Conservation (phyloP, 2,329 filamentous ascomycete genomes). For the Didymella lethalis region DNA sequence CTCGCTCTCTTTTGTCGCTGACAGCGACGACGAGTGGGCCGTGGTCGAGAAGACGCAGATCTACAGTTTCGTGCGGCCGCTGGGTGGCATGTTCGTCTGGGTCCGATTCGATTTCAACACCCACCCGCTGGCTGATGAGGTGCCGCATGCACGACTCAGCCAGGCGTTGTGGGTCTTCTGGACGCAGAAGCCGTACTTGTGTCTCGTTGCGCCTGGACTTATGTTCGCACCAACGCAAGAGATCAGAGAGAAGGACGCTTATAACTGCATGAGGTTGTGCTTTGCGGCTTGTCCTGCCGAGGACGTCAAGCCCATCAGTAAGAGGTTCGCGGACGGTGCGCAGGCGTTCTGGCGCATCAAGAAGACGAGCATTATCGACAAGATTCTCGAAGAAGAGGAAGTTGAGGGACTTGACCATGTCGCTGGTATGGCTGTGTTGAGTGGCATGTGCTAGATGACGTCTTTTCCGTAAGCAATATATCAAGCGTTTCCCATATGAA, state of each 20-base stretch:
- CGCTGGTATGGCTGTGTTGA: constrained; percentile 41
- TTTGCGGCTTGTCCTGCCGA: constrained; percentile 84
- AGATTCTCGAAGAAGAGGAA: constrained; percentile 58
- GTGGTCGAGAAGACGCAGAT: constrained; percentile 77
- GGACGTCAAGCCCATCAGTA: constrained; percentile 68
- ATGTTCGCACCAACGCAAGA: constrained; percentile 76
- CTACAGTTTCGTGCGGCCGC: constrained; percentile 79
- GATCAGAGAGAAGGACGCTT: constrained; percentile 66
- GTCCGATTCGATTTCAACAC: constrained; percentile 72
- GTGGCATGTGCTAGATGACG: constrained; percentile 39
- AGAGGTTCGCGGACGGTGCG: constrained; percentile 72
- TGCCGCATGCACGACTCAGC: constrained; percentile 66
- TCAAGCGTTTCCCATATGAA: too few relatives aligned
- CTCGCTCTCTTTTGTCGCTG: constrained; percentile 43
- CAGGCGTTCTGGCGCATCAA: constrained; percentile 80
- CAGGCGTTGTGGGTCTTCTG: constrained; percentile 75
- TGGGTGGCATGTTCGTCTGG: constrained; percentile 95
- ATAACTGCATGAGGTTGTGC: constrained; percentile 79
- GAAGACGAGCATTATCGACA: constrained; percentile 70
- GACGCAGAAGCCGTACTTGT: constrained; percentile 72
- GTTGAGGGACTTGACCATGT: constrained; percentile 25
- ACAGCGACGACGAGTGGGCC: constrained; percentile 69
- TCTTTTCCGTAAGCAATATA: not conserved
- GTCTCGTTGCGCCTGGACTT: constrained; percentile 73
- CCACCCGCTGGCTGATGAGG: constrained; percentile 71